These are phyloP conservation scores for Vicia faba DNA, from an alignment of 306 rosid species.

Conservation along the genomic window DNA sequence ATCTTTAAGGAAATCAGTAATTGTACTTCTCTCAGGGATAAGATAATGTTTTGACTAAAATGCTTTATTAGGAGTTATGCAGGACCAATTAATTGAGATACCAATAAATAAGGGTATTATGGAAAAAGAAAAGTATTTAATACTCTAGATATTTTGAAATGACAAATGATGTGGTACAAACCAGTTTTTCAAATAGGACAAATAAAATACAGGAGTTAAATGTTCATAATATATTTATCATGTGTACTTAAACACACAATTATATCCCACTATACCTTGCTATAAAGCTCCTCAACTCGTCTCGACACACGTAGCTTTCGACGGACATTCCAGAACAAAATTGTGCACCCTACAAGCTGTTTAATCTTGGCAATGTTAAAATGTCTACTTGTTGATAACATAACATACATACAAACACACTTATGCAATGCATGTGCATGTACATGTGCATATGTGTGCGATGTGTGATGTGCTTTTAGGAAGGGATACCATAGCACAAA, in stretches of 20 bases:
- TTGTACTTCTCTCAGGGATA: background rate
- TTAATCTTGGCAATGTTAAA: constrained; percentile 50
- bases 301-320: constrained; percentile 47
- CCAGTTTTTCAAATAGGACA: background rate
- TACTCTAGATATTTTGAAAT: background rate
- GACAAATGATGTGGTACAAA: background rate
- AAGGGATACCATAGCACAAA: constrained; percentile 67
- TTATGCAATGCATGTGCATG: too few relatives aligned
- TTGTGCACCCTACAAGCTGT: constrained; percentile 70
- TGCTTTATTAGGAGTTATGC: background rate
- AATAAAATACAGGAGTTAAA: background rate
- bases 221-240: constrained; percentile 12
- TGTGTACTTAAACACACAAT: background rate
- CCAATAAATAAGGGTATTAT: background rate
- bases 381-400: constrained; percentile 40
- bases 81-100: background rate
- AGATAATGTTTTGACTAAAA: constrained; percentile 1
- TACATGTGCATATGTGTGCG: background rate
- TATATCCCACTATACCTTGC: constrained; percentile 51
- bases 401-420: constrained; percentile 34
- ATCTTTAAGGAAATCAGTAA: background rate
- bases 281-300: constrained; percentile 77
- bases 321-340: constrained; percentile 52
- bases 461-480: constrained; percentile 35
- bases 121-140: background rate